Conservation (phyloP, 202 grass and related monocot species). For the Panicum virgatum region DNA sequence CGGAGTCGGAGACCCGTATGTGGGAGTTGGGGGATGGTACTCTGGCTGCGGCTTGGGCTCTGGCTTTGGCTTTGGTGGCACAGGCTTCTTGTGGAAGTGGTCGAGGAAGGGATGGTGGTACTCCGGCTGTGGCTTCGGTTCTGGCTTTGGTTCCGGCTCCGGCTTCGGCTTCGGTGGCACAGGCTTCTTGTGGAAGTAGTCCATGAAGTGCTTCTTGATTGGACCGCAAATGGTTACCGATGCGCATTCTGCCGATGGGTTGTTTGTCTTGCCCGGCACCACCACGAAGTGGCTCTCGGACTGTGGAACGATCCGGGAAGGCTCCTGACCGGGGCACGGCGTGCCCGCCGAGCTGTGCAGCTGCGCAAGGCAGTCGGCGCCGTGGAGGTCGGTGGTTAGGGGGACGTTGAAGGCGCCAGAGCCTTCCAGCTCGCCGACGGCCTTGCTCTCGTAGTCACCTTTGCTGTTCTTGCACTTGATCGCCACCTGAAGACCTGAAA, state of each 20-base stretch:
- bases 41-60: neutral
- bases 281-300: neutral
- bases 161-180: neutral
- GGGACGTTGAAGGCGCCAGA: constrained; percentile 41
- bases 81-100: too few species aligned
- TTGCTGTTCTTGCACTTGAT: constrained; percentile 52
- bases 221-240: constrained; percentile 31
- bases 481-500: constrained; percentile 41
- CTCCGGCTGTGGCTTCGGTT: too few species aligned
- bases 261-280: neutral
- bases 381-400: constrained; percentile 31
- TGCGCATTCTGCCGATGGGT: constrained; percentile 20
- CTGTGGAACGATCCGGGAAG: neutral
- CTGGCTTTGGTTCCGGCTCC: too few species aligned
- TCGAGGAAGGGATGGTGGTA: too few species aligned
- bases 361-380: constrained; percentile 25
- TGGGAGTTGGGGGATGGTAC: neutral
- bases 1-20: neutral
- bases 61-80: too few species aligned
- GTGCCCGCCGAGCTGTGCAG: constrained; percentile 3
- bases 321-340: constrained; percentile 36
- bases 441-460: constrained; percentile 53
- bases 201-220: constrained; percentile 28
- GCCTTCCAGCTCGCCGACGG: constrained; percentile 26
- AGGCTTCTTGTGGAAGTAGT: neutral